phyloP scores from a whole-genome alignment of 2,329 filamentous ascomycete genomes.

The Aspergillus sp. region DNA sequence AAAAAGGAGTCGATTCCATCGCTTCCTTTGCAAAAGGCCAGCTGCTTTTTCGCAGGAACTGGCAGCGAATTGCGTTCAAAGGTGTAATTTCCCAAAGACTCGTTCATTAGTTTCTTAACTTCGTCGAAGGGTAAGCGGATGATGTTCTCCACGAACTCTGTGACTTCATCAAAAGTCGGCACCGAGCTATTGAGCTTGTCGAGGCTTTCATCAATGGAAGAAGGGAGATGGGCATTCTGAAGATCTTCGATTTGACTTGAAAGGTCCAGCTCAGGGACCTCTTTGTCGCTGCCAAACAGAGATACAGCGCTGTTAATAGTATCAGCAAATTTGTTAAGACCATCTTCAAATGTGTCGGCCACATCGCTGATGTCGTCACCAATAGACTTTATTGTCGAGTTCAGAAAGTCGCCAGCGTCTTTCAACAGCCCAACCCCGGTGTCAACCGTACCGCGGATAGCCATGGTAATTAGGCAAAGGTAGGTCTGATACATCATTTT shows the following conservation, averaged over 20 bases:
- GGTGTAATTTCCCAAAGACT: slow-evolving; percentile 68
- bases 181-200: slow-evolving; percentile 73
- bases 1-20: slow-evolving; percentile 84
- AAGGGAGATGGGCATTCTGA: slow-evolving; percentile 67
- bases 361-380: slow-evolving; percentile 46
- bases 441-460: slow-evolving; percentile 75
- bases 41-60: slow-evolving; percentile 74
- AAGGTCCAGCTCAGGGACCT: slow-evolving; percentile 63
- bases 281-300: slow-evolving; percentile 41
- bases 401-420: slow-evolving; percentile 60
- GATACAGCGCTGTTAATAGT: slow-evolving; percentile 59
- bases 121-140: slow-evolving; percentile 79
- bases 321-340: slow-evolving; percentile 52
- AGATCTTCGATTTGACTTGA: slow-evolving; percentile 64
- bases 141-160: slow-evolving; percentile 74
- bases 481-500: slow-evolving; percentile 90
- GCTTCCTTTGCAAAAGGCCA: slow-evolving; percentile 88
- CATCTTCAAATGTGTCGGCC: slow-evolving; percentile 52
- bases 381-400: slow-evolving; percentile 51
- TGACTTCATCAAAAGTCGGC: slow-evolving; percentile 78
- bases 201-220: slow-evolving; percentile 67
- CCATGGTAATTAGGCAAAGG: slow-evolving; percentile 81
- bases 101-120: slow-evolving; percentile 71
- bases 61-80: slow-evolving; percentile 80
- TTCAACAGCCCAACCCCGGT: slow-evolving; percentile 64